Base-by-base conservation (phyloP, 768 basidiomycete species). In the Lentinula aciculospora region DNA sequence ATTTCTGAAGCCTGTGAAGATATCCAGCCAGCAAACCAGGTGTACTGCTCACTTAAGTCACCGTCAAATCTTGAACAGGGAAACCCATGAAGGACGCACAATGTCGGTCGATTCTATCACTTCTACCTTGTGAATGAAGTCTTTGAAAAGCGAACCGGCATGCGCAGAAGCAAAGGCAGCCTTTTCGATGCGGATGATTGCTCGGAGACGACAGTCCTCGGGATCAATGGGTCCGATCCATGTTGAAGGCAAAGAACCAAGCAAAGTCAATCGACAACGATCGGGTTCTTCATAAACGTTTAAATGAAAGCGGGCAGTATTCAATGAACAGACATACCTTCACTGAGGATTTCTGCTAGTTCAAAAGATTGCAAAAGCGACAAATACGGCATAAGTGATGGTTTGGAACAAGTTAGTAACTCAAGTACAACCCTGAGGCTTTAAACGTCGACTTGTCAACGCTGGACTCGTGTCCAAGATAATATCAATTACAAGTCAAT, bases 1-100 rank as follows among this genome's bases (percentile, higher is more conserved):
- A 29, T 72, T 68, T 27, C 39, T 66, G 72, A 39, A 60, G 61
- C 37, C 15, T 66, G 61, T n/a, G 65, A 60, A 1, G 65, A 62
- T n/a, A 90, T 66, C 85, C 88, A 93, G 2, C 79, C 92, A 58
- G 88, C 82, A 32, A 85, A 69, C 86, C 91, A 94, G 13, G 84
- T 77, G 70, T 96, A 96, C 92, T 94, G 63, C 9, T 39, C 4
- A 25, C 48, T 55, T 45, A 25, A 19, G n/a, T 62, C 39, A 15
- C 21, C 31, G 60, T 58, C n/a, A 58, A 48, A 40, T 15, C 27
- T 40, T 12, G 25, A 37, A 13, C 17, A 28, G 15, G 9, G n/a
- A 13, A 27, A 9, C 31, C 21, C 28, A 25, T 19, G 48, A 5
- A 25, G 13, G 10, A 68, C 83, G 62, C 66, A 86, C 87, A 60